Percentiles rank a stretch among this genome's conserved stretches.
Conservation (phyloP, 176 grass and related monocot species). For the Aegilops tauschii region DNA sequence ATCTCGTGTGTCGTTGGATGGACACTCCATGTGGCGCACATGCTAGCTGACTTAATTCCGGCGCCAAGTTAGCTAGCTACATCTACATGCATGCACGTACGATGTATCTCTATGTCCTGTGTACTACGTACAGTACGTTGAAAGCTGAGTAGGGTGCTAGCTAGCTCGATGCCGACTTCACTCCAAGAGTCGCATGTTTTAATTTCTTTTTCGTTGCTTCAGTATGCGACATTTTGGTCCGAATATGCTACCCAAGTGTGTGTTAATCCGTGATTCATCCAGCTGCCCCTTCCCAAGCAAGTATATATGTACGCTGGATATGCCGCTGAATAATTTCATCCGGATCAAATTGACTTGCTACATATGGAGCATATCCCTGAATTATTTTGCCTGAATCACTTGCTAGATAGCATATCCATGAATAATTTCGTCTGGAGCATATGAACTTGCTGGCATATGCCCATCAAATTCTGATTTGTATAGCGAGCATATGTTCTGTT, state of each 20-base stretch:
- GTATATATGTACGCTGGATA: not conserved
- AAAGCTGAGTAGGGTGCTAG: not conserved
- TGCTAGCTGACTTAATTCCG: not conserved
- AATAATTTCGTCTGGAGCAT: not conserved
- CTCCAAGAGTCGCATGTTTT: not conserved
- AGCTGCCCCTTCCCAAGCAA: not conserved
- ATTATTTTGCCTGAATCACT: not conserved
- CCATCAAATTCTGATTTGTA: not conserved
- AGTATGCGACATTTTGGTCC: not conserved
- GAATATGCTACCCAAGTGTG: not conserved
- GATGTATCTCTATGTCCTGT: not conserved
- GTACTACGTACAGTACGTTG: not conserved
- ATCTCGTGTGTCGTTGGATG: not conserved
- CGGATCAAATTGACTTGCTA: not conserved
- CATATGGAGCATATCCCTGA: not conserved
- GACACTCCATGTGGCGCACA: conserved; percentile 4
- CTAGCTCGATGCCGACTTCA: not conserved
- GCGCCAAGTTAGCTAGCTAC: not conserved
- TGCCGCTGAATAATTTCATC: not conserved
- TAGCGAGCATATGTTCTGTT: not conserved
- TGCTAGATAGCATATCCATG: not conserved
- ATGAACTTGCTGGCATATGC: not conserved
- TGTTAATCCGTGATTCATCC: not conserved
- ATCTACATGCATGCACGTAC: not conserved
- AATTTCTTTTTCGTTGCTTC: not conserved